Evolutionary conservation across 2,329 filamentous ascomycete genomes (phyloP).

Genomic region (Colletotrichum sp.): DNA sequence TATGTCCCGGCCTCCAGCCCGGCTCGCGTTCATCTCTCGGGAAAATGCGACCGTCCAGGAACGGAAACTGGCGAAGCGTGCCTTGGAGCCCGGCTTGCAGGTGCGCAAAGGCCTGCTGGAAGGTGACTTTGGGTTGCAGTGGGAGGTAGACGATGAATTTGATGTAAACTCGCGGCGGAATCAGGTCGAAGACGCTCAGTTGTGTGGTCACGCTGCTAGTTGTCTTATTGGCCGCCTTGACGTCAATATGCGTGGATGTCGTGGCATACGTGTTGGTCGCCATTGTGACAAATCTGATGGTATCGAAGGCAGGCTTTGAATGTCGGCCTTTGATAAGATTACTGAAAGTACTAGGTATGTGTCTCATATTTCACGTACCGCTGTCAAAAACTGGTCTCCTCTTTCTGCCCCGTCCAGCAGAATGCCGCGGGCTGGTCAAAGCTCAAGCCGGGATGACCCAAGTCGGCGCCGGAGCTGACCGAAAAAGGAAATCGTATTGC

Average conservation of each 20-base stretch:
- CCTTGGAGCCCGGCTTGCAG: slow-evolving; percentile 38
- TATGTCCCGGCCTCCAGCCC: slow-evolving; percentile 31
- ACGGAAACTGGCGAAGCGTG: slow-evolving; percentile 39
- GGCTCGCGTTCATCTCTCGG: slow-evolving; percentile 29
- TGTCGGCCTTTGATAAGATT: accelerated
- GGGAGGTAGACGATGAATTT: slow-evolving; percentile 35
- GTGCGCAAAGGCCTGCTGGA: slow-evolving; percentile 32
- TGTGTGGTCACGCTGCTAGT: neutral
- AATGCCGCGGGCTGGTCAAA: neutral
- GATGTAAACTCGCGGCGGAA: slow-evolving; percentile 3
- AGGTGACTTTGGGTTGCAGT: slow-evolving; percentile 26
- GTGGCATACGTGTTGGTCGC: neutral
- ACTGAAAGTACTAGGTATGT: neutral
- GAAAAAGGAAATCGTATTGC: neutral
- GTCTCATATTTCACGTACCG: neutral
- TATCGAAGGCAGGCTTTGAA: neutral
- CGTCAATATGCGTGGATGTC: neutral
- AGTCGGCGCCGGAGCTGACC: neutral
- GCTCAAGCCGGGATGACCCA: neutral
- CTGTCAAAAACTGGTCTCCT: neutral
- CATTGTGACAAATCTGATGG: neutral
- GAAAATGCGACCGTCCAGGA: slow-evolving; percentile 40
- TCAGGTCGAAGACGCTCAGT: neutral
- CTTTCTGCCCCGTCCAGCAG: too few species aligned
- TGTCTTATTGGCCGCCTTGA: accelerated